Conservation (phyloP, 495 filamentous ascomycete genomes). For the Elasticomyces elasticus region DNA sequence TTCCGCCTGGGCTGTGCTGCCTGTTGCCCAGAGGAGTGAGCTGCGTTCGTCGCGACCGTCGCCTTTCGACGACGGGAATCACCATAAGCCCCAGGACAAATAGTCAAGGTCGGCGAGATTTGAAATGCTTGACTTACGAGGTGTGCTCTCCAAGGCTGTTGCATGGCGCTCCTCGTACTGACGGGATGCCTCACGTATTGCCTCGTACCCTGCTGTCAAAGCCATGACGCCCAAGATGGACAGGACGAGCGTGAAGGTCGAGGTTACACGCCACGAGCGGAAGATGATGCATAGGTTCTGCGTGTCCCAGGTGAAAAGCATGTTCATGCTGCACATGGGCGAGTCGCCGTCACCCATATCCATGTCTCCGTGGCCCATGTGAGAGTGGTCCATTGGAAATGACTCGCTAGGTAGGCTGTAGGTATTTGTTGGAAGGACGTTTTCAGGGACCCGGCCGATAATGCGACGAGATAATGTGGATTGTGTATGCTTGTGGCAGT, state of each 20-base stretch:
- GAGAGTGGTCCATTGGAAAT: not conserved
- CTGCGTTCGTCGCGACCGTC: slow-evolving; percentile 41
- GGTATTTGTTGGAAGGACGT: no score
- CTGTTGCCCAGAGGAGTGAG: slow-evolving; percentile 56
- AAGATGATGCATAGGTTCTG: slow-evolving; percentile 92
- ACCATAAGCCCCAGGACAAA: slow-evolving; percentile 15
- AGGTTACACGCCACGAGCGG: slow-evolving; percentile 73
- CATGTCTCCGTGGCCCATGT: slow-evolving; percentile 13
- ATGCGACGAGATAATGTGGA: no score
- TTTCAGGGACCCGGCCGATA: no score
- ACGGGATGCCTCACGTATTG: slow-evolving; percentile 62
- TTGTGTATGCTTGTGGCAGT: no score
- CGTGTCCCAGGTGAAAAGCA: slow-evolving; percentile 95
- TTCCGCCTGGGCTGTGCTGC: slow-evolving; percentile 37
- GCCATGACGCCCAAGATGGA: slow-evolving; percentile 74
- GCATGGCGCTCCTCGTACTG: slow-evolving; percentile 45
- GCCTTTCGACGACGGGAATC: not conserved
- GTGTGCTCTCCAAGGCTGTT: not conserved
- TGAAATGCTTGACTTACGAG: slow-evolving; percentile 13
- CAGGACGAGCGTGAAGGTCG: slow-evolving; percentile 58
- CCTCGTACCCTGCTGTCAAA: slow-evolving; percentile 84
- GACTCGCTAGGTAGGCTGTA: no score
- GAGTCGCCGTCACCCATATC: slow-evolving; percentile 16
- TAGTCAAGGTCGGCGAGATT: not conserved
- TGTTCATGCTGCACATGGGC: slow-evolving; percentile 72